A percentile compares a stretch with the other conserved stretches of the same genome.
phyloP scores from a whole-genome alignment of 371 early-diverging fungal species.

The Mucor racemosus region DNA sequence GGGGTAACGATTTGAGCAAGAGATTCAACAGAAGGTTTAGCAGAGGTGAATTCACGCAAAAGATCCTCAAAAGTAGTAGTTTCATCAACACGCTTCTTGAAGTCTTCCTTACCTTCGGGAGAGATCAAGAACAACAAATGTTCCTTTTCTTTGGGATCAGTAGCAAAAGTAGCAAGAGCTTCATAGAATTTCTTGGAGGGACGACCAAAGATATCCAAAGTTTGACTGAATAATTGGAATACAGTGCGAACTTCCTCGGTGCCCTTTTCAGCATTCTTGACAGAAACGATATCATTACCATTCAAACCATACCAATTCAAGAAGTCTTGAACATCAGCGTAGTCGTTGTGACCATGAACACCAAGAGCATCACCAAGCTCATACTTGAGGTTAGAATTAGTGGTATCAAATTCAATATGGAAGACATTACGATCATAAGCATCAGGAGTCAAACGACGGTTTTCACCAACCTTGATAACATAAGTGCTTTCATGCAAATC shows the following conservation, averaged over 20 bases:
- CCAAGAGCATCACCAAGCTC: slow-evolving; percentile 93
- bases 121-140: slow-evolving; percentile 73
- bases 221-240: slow-evolving; percentile 81
- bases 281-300: slow-evolving; percentile 65
- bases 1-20: slow-evolving; percentile 75
- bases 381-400: slow-evolving; percentile 79
- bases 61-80: slow-evolving; percentile 88
- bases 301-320: slow-evolving; percentile 75
- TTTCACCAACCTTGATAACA: slow-evolving; percentile 72
- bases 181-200: slow-evolving; percentile 94
- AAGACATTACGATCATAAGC: slow-evolving; percentile 93
- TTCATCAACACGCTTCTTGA: slow-evolving; percentile 82
- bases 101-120: slow-evolving; percentile 78
- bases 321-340: slow-evolving; percentile 73
- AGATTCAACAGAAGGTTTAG: slow-evolving; percentile 73
- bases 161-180: slow-evolving; percentile 72
- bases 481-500: slow-evolving; percentile 69
- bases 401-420: slow-evolving; percentile 93
- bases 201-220: slow-evolving; percentile 90
- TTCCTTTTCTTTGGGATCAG: slow-evolving; percentile 74
- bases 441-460: slow-evolving; percentile 83
- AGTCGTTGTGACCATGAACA: slow-evolving; percentile 90
- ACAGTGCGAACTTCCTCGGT: slow-evolving; percentile 71
- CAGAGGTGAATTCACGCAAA: slow-evolving; percentile 84
- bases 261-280: slow-evolving; percentile 50